phyloP scores from a whole-genome alignment of 129 eudicot species.

The Oenanthe sinensis region DNA sequence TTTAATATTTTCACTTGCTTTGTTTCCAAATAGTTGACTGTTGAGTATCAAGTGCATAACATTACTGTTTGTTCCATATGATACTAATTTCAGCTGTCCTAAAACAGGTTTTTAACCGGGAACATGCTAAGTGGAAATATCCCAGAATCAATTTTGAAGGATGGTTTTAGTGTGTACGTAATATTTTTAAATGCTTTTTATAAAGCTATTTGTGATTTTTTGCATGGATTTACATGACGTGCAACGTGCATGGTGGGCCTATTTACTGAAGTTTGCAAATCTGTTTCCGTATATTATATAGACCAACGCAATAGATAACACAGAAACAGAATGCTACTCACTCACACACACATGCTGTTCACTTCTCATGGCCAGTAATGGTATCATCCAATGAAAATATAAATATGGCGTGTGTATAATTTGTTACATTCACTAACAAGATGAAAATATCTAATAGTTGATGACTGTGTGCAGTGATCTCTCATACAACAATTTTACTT shows the following conservation, averaged over 20 bases:
- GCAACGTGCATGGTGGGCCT: not conserved
- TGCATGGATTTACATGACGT: not conserved
- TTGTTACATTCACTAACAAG: not conserved
- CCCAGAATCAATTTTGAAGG: slow-evolving; percentile 57
- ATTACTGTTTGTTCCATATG: not conserved
- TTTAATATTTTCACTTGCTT: not conserved
- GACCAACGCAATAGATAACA: not conserved
- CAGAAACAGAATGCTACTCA: not conserved
- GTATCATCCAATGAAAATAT: not conserved
- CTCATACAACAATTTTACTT: slow-evolving; percentile 76
- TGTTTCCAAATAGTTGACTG: not conserved
- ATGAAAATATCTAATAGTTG: slow-evolving; percentile 6
- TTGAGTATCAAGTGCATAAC: not conserved
- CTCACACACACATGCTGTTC: not conserved
- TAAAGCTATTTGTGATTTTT: not conserved
- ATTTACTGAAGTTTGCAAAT: not conserved
- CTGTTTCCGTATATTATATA: not conserved
- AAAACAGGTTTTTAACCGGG: slow-evolving; percentile 54
- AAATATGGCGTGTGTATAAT: not conserved
- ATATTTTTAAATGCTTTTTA: slow-evolving; percentile 2
- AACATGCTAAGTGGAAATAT: slow-evolving; percentile 72
- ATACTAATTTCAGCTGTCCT: slow-evolving; percentile 15
- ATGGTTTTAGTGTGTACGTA: slow-evolving; percentile 72
- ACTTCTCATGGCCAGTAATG: not conserved
- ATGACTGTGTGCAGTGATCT: slow-evolving; percentile 55